Base-by-base conservation (phyloP, 305 asterid species). In the Fraxinus nigra region DNA sequence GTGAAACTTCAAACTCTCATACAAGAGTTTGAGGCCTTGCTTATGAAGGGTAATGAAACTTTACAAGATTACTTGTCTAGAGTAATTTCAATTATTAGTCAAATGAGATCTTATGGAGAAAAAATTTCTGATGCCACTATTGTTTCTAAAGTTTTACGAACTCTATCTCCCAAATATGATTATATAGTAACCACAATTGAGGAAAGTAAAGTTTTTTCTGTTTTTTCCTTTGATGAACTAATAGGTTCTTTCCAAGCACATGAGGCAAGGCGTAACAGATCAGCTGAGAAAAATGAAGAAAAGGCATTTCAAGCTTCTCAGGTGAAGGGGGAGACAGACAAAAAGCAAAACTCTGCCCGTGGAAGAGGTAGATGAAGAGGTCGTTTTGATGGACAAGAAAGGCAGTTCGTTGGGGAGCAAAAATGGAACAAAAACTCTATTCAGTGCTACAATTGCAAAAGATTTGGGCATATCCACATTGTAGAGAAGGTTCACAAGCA, bases 171-270 rank as follows among this genome's bases (percentile, higher is more conserved):
- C 33, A 30, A 30, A 30, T 30, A 28, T 28, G 83, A 84, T 59
- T 48, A 28, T 51, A 16, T 72, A 7, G 73, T 77, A 7, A 18
- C 34, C 16, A 24, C 82, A 6, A 84, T 84, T 8, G 80, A 80
- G 24, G 80, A 84, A 4, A 59, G 51, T 0, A 80, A 78, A 2
- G 80, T 81, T 22, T 18, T 72, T 9, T 26, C 33, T 2, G 30
- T 28, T 28, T 28, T 28, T 28, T 18, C 78, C 0, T 78, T 84
- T 34, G 78, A 72, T 74, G 76, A 78, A 18, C 22, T 0, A 28
- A 28, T 28, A 76, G 63, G 79, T 10, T 78, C 76, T 1, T 33
- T 78, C 20, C 81, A 78, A 72, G 11, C 69, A 24, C 83, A 48
- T 75, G 81, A 85, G 4, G 59, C 28, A 14, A 20, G 77, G 7